phyloP scores from a whole-genome alignment of 2,329 filamentous ascomycete genomes.

The Claviceps arundinis region DNA sequence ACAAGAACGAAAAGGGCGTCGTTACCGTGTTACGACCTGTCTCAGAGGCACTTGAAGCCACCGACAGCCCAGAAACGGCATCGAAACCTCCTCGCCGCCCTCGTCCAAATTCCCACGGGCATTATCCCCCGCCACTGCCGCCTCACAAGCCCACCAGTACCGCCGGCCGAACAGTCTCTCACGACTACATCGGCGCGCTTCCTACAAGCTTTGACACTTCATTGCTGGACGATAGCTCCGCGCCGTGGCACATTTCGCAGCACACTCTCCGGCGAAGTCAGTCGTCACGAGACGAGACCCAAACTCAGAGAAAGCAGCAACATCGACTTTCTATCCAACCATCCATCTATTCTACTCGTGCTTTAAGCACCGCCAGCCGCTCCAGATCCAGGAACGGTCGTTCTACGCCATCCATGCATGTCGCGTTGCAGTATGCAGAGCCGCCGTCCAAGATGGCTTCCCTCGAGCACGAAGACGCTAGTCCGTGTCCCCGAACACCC shows the following conservation, averaged over 20 bases:
- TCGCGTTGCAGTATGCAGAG: slow-evolving; percentile 8
- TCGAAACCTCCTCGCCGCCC: not conserved
- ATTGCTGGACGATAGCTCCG: slow-evolving; percentile 10
- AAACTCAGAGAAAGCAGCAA: not conserved
- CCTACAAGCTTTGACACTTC: slow-evolving; percentile 12
- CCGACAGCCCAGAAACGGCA: not conserved
- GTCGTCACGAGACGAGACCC: slow-evolving; percentile 2
- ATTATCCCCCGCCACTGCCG: not conserved
- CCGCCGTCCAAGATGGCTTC: not conserved
- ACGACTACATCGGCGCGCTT: slow-evolving; percentile 12
- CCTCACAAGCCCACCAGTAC: slow-evolving; percentile 8
- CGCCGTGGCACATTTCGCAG: slow-evolving; percentile 6
- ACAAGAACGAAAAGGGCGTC: slow-evolving; percentile 21
- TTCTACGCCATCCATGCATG: slow-evolving; percentile 11
- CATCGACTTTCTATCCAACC: slow-evolving; percentile 6
- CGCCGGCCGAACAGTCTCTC: slow-evolving; percentile 5
- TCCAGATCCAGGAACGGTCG: not conserved
- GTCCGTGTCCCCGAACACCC: slow-evolving; percentile 8
- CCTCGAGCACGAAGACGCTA: slow-evolving; percentile 6
- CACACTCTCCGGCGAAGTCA: too few relatives aligned
- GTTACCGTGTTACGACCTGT: slow-evolving; percentile 23
- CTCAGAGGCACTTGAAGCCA: slow-evolving; percentile 12
- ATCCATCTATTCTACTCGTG: slow-evolving; percentile 13
- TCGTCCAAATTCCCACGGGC: slow-evolving; percentile 1
- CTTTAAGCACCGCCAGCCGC: slow-evolving; percentile 13